Evolutionary conservation across 2,329 filamentous ascomycete species (phyloP), one percentile per base, ranked within the genome.

Genomic region (Ophiostoma piceae): DNA sequence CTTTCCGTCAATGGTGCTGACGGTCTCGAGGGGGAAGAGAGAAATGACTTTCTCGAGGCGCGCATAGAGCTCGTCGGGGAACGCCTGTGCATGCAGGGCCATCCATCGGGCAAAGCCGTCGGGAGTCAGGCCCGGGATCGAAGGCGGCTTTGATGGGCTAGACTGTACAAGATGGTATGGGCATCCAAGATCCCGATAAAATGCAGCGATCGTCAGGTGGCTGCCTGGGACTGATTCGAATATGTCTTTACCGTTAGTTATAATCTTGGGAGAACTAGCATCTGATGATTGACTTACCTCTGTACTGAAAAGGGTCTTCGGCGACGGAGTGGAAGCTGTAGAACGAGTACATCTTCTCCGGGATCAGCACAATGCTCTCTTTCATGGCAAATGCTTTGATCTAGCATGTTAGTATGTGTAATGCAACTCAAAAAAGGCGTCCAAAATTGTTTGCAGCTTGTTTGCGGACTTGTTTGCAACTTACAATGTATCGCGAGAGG

Each of bases 61-160:
- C 60, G 85, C 83, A 71, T 88, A 89, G 77, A 96, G 92, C 66
- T 87, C 84, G 57, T 92, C 88, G 0, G 93, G 93, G 73, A 92
- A 88, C 0, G 92, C 90, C 73, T 88, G 85, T 51, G 94, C 89
- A 77, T 92, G 85, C 54, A 87, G 82, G 1, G 87, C 89, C 81
- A 91, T 88, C 89, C 92, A 96, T 68, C 82, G 82, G 67, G 85
- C 83, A 75, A 92, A 92, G 1, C 90, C 90, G n/a, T 81, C 77
- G 0, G 87, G 85, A 0, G 90, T 92, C 32, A 92, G 79, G 1
- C 84, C 86, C 0, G 90, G 90, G 35, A 90, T 82, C 54, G 82
- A 82, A 3, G 89, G 88, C 66, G 82, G 80, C 41, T 84, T 81
- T 26, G 81, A 80, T 2, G 82, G 75, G 43, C 82, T 79, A 41